Evolutionary conservation across 352 stramenopile species (phyloP).

Genomic region (Globisporangium canariense): DNA sequence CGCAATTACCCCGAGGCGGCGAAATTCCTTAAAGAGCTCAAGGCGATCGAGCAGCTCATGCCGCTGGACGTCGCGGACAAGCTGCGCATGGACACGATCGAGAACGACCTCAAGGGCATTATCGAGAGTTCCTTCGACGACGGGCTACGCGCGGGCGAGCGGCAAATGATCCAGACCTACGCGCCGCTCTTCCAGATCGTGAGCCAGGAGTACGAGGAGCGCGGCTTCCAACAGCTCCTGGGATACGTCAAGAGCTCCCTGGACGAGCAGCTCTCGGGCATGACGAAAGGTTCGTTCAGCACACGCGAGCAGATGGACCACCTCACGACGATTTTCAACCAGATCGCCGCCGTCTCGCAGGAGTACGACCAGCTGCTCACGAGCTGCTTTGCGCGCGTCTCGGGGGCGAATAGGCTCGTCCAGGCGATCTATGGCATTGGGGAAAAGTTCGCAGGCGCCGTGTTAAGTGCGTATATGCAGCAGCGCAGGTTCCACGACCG

Average conservation of each 20-base stretch:
- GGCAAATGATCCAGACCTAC: conserved; percentile 51
- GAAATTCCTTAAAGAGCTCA: conserved; percentile 68
- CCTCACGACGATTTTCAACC: conserved; percentile 74
- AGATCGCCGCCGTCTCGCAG: conserved; percentile 60
- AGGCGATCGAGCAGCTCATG: conserved; percentile 74
- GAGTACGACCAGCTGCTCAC: conserved; percentile 51
- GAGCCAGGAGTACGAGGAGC: conserved; percentile 63
- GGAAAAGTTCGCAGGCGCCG: conserved; percentile 51
- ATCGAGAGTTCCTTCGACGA: conserved; percentile 71
- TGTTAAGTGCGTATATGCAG: conserved; percentile 67
- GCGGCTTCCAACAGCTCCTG: conserved; percentile 54
- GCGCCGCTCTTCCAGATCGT: conserved; percentile 76
- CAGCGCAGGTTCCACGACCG: conserved; percentile 70
- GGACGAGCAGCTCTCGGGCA: conserved; percentile 25
- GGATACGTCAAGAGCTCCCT: conserved; percentile 40
- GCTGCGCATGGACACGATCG: conserved; percentile 77
- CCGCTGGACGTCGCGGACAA: conserved; percentile 78
- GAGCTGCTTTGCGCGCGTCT: conserved; percentile 52
- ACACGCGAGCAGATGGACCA: conserved; percentile 74
- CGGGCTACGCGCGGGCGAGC: conserved; percentile 42
- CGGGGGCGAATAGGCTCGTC: conserved; percentile 50
- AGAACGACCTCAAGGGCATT: conserved; percentile 77
- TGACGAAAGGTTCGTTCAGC: conserved; percentile 54
- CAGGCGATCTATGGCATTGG: conserved; percentile 52
- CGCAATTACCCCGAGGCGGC: conserved; percentile 71